These are phyloP conservation scores for Martensiomyces pterosporus DNA, from an alignment of 192 early-diverging fungal species.

Conservation along the genomic window DNA sequence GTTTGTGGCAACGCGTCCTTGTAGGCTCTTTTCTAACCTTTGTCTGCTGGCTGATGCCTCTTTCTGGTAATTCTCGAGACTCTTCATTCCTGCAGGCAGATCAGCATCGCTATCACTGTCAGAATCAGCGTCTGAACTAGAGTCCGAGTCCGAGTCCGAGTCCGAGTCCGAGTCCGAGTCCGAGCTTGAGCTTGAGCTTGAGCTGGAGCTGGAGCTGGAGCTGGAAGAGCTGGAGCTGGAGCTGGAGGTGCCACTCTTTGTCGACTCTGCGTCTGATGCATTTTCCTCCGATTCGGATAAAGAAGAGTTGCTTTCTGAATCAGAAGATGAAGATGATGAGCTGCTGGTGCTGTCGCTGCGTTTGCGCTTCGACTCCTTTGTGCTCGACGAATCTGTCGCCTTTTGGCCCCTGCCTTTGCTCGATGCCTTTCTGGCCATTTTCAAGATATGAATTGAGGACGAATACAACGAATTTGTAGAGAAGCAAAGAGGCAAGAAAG, in stretches of 20 bases:
- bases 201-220: slow-evolving; percentile 13
- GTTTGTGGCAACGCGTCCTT: slow-evolving; percentile 32
- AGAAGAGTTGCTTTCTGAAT: slow-evolving; percentile 1
- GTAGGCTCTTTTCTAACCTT: slow-evolving; percentile 7
- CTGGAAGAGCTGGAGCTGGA: too few species aligned
- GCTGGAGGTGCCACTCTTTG: too few species aligned
- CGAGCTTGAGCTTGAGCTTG: background rate
- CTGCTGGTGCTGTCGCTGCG: too few species aligned
- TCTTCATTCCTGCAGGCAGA: background rate
- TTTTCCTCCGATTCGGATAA: slow-evolving; percentile 2
- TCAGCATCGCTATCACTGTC: slow-evolving; percentile 4
- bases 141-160: slow-evolving; percentile 1
- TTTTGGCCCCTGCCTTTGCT: too few species aligned
- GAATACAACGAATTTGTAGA: too few species aligned
- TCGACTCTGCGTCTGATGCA: too few species aligned
- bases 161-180: slow-evolving; percentile 4
- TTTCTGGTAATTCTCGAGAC: slow-evolving; percentile 12
- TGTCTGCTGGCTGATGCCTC: slow-evolving; percentile 7
- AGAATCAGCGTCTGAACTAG: slow-evolving; percentile 1
- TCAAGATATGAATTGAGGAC: too few species aligned
- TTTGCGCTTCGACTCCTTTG: too few species aligned
- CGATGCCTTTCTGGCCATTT: too few species aligned
- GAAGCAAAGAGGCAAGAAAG: too few species aligned
- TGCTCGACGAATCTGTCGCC: too few species aligned
- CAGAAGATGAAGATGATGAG: background rate